Percentiles rank a stretch among this genome's conserved stretches.
Conservation (phyloP, 2,329 filamentous ascomycete species). For the Pseudogymnoascus sp. region DNA sequence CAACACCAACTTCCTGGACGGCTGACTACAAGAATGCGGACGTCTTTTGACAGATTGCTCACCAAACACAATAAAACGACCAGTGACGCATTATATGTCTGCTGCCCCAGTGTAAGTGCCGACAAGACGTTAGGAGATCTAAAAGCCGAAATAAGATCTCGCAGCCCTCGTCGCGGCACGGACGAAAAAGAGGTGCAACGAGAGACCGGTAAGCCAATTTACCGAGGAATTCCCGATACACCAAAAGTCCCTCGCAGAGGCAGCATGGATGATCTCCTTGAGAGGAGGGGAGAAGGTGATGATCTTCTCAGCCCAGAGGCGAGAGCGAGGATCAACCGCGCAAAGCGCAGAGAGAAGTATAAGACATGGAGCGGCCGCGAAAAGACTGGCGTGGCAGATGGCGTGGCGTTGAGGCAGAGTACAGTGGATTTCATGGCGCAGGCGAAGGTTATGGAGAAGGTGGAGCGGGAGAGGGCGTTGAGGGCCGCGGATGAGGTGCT, state of each 20-base stretch:
- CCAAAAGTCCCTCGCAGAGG: neutral
- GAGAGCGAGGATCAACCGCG: neutral
- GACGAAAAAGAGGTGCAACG: neutral
- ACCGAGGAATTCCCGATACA: neutral
- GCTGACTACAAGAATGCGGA: neutral
- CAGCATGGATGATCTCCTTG: neutral
- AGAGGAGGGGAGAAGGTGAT: constrained; percentile 3
- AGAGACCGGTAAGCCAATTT: neutral
- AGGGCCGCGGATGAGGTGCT: constrained; percentile 10
- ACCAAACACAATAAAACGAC: neutral
- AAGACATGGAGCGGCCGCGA: constrained; percentile 25
- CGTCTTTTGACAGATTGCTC: constrained; percentile 4
- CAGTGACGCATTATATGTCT: constrained; percentile 14
- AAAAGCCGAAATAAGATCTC: constrained; percentile 22
- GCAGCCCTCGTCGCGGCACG: neutral
- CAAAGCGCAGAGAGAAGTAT: constrained; percentile 13
- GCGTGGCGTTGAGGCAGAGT: constrained; percentile 16
- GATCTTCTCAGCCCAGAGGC: neutral
- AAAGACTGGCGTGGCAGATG: constrained; percentile 10
- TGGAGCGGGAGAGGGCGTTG: constrained; percentile 16
- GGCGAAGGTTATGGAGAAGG: constrained; percentile 16
- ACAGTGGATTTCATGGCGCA: constrained; percentile 18
- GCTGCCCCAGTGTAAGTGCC: constrained; percentile 20
- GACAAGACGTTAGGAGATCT: constrained; percentile 21
- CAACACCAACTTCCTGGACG: neutral